Evolutionary conservation across 495 filamentous ascomycete species (phyloP), one percentile per base, ranked within the genome.

Genomic region (Penicillium turbatum): DNA sequence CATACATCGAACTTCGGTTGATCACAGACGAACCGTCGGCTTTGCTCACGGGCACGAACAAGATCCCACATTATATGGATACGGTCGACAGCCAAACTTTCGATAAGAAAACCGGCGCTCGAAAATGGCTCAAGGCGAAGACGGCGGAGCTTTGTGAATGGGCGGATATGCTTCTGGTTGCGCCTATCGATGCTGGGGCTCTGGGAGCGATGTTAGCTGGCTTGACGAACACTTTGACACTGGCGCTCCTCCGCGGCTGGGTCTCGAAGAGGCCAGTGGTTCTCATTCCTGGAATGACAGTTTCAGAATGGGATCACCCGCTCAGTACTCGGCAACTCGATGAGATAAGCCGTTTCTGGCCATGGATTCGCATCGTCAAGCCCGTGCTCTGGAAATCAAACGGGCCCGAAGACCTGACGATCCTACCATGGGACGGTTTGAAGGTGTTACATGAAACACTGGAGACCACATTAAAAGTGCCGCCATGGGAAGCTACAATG

Each of bases 141-240:
- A 87, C 86, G 17, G 84, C 79, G 8, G 85, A 89, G 58, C 78
- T 90, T 27, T 86, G 86, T 55, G 83, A 88, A 59, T 95, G 90
- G 90, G 88, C 89, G n/a, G 87, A 93, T 68, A 72, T 95, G 64
- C 75, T 93, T 15, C 77, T 93, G 19, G 78, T 93, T 11, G 88
- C 87, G 13, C 88, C 89, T n/a, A 84, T 95, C 47, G 86, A 90
- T 61, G 87, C 88, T 32, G 86, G 89, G 66, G 82, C 82, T 37
- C 69, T 95, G 49, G 87, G 86, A 13, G 88, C 85, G 64, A 92
- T 95, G 89, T 75, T 93, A 64, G 80, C 84, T 30, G 90, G 89
- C 29, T 78, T 89, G 35, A 83, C 87, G 4, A 87, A 86, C 57
- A 90, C 81, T 6, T 74, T 90, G 40, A 76, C 90, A 3, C 72